Percentiles rank a stretch among this genome's conserved stretches.
These are phyloP conservation scores for Picea sitchensis DNA, from an alignment of 75 land plant species.

Conservation along the genomic window DNA sequence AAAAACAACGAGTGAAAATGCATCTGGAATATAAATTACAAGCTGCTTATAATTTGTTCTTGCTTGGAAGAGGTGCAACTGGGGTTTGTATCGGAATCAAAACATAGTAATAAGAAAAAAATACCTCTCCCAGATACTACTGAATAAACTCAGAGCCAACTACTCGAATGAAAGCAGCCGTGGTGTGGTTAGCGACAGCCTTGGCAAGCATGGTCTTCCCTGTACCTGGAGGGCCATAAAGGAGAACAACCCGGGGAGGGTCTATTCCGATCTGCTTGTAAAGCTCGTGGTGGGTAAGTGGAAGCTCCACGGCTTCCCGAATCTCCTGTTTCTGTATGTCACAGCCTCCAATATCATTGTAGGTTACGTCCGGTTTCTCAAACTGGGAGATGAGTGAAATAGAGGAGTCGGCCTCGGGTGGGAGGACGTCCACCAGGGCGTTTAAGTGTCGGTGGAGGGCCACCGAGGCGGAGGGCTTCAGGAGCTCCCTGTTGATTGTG, in stretches of 20 bases:
- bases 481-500: constrained; percentile 70
- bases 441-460: constrained; percentile 90
- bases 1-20: too few species aligned
- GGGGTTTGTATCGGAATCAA: too few species aligned
- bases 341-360: constrained; percentile 87
- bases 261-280: constrained; percentile 88
- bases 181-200: constrained; percentile 88
- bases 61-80: too few species aligned
- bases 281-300: constrained; percentile 79
- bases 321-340: constrained; percentile 93
- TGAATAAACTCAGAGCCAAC: constrained; percentile 95
- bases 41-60: too few species aligned
- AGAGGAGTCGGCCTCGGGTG: constrained; percentile 86
- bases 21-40: too few species aligned
- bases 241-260: constrained; percentile 79
- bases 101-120: background rate
- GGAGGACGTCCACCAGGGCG: constrained; percentile 85
- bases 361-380: constrained; percentile 85
- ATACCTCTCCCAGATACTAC: constrained; percentile 89
- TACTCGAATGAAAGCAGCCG: constrained; percentile 80
- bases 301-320: constrained; percentile 82
- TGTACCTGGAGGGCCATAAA: constrained; percentile 85
- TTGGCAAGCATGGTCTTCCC: constrained; percentile 90
- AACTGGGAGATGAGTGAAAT: constrained; percentile 79
- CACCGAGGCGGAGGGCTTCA: constrained; percentile 81